A percentile compares a stretch with the other conserved stretches of the same genome.
These are phyloP conservation scores for Dictyostelium brefeldianum DNA, from an alignment of 78 protist species.

Conservation along the genomic window DNA sequence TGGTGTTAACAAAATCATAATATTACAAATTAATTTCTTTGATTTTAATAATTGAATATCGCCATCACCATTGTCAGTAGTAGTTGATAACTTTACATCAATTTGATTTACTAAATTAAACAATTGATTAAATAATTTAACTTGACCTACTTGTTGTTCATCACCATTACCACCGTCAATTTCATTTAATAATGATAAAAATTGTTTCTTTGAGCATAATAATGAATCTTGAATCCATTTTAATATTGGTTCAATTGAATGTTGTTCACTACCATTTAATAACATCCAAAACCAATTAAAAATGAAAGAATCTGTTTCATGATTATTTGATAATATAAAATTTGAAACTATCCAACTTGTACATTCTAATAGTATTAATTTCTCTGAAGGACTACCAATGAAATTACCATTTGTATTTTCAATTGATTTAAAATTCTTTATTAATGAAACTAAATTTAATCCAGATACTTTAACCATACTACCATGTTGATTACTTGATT, in stretches of 20 bases:
- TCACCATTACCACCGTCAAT: background rate
- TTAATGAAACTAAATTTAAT: background rate
- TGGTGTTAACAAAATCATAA: background rate
- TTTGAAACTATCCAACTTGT: background rate
- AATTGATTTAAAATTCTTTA: background rate
- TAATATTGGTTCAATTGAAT: background rate
- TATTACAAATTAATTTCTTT: constrained; percentile 8
- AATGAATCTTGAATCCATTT: constrained; percentile 18
- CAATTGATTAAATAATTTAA: background rate
- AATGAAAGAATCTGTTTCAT: background rate
- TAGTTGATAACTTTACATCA: background rate
- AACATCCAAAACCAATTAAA: background rate
- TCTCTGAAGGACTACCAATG: background rate
- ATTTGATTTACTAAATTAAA: background rate
- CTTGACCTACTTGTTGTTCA: background rate
- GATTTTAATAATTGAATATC: background rate
- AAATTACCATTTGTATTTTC: background rate
- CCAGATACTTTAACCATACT: background rate
- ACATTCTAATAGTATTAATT: background rate
- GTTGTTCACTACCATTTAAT: background rate
- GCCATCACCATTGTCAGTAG: no score
- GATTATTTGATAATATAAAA: background rate
- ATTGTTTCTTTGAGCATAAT: constrained; percentile 8
- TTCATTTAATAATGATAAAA: background rate
- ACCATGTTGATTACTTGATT: background rate